Base-by-base conservation (phyloP, 345 rosid species). In the Physaria fendleri region DNA sequence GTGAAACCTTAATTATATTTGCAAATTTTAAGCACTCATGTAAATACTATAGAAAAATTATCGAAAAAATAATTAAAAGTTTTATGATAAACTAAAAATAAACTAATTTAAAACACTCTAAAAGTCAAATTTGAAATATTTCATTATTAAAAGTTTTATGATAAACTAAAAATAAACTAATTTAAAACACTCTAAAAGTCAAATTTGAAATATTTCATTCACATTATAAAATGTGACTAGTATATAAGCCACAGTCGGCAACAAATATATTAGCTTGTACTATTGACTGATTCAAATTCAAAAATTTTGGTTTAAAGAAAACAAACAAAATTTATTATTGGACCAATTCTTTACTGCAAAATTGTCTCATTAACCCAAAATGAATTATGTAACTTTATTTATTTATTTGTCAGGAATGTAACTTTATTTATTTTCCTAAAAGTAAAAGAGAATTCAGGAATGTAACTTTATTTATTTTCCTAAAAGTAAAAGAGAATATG, bases 361-460 rank as follows among this genome's bases (percentile, higher is more conserved):
- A 9, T 27, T 45, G 34, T n/a, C 30, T 30, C 33, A 40, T 29
- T 40, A 30, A 30, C 33, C 23, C 18, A 0, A 22, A 42, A 34
- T 27, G 27, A 9, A 54, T 49, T 35, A 3, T 21, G 43, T 38
- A 47, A 28, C 43, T 14, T 53, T 52, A 5, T 4, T 25, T 27
- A 6, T 38, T 6, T 1, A 15, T 34, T 10, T 57, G 33, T 57
- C n/a, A n/a, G n/a, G n/a, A n/a, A n/a, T n/a, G n/a, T n/a, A n/a
- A n/a, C n/a, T n/a, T n/a, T n/a, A n/a, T n/a, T n/a, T n/a, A n/a
- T n/a, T n/a, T n/a, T n/a, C 65, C n/a, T 23, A 14, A 49, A 43
- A 64, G 34, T 42, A 37, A 47, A 58, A 73, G n/a, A n/a, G n/a
- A 49, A 47, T 5, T 57, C n/a, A n/a, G n/a, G n/a, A n/a, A n/a